Base-by-base conservation (phyloP, 257 asterid species). In the Schizonepeta tenuifolia region DNA sequence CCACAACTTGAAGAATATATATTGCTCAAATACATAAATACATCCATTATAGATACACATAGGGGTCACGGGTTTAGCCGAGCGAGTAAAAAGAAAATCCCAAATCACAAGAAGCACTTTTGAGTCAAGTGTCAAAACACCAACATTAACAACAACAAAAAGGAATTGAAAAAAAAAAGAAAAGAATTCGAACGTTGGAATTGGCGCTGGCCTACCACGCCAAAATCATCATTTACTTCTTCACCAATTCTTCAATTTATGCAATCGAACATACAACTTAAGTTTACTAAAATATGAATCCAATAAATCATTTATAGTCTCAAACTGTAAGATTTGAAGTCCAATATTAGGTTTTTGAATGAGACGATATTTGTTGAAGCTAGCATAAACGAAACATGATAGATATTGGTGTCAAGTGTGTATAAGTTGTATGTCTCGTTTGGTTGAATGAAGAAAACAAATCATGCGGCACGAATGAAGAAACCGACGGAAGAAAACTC, bases 171-270 rank as follows among this genome's bases (percentile, higher is more conserved):
- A n/a, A n/a, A n/a, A n/a, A n/a, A n/a, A n/a, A n/a, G n/a, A n/a
- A n/a, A 72, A 53, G 75, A 70, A 84, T 80, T 79, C 64, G 81
- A 84, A 86, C 90, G 89, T 88, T 88, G 84, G 83, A 67, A 53
- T 51, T 70, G 77, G 61, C 59, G 36, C 40, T 82, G 84, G 75
- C 85, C 88, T 75, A 86, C 89, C 86, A 71, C 41, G 44, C 70
- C 65, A 13, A 75, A 70, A 36, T 33, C 84, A 82, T 79, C 81
- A 75, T 71, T 54, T 69, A 61, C 82, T 77, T 72, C 72, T 55
- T 75, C 72, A 66, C 46, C 21, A 70, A 46, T 77, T 21, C 71
- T 43, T 33, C 3, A 22, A 9, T 3, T 8, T 51, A 51, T 21
- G 15, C 35, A 22, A 18, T 15, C 10, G 7, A 47, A 15, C 54